Evolutionary conservation across 768 basidiomycete genomes (phyloP).

Genomic region (Mycena vitilis): DNA sequence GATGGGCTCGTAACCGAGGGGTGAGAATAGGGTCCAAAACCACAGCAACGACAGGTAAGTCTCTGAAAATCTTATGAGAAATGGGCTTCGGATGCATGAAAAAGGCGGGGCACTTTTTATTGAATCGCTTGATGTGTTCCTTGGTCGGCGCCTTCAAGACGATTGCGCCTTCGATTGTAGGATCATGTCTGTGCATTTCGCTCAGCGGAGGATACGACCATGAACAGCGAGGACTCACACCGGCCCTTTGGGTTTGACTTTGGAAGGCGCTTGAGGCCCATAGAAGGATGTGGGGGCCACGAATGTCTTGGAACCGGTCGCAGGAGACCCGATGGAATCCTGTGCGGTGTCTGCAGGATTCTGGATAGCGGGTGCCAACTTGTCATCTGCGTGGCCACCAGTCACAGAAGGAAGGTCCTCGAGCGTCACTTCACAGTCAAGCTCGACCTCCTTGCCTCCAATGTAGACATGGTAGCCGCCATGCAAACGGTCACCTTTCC

Average conservation of each 20-base stretch:
- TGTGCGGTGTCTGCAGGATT: slow-evolving; percentile 24
- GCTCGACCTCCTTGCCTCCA: slow-evolving; percentile 70
- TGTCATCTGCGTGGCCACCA: slow-evolving; percentile 44
- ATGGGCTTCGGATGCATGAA: slow-evolving; percentile 16
- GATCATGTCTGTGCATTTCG: slow-evolving; percentile 71
- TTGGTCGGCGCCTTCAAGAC: slow-evolving; percentile 86
- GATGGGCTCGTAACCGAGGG: slow-evolving; percentile 85
- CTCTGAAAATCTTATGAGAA: slow-evolving; percentile 53
- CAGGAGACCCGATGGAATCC: slow-evolving; percentile 32
- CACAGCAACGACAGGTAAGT: slow-evolving; percentile 76
- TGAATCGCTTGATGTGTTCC: slow-evolving; percentile 73
- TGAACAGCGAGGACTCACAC: slow-evolving; percentile 56
- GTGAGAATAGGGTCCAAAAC: slow-evolving; percentile 91
- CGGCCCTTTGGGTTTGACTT: slow-evolving; percentile 54
- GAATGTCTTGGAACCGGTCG: slow-evolving; percentile 43
- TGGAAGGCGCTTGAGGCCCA: slow-evolving; percentile 47
- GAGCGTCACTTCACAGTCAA: slow-evolving; percentile 62
- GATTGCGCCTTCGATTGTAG: slow-evolving; percentile 78
- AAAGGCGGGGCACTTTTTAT: slow-evolving; percentile 67
- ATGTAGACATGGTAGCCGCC: slow-evolving; percentile 59
- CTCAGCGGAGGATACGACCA: slow-evolving; percentile 9
- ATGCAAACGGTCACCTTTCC: slow-evolving; percentile 68
- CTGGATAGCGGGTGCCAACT: slow-evolving; percentile 26
- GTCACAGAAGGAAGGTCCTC: slow-evolving; percentile 64
- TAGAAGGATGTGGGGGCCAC: slow-evolving; percentile 75